phyloP scores from a whole-genome alignment of 495 filamentous ascomycete species.

The Acidiella bohemica region DNA sequence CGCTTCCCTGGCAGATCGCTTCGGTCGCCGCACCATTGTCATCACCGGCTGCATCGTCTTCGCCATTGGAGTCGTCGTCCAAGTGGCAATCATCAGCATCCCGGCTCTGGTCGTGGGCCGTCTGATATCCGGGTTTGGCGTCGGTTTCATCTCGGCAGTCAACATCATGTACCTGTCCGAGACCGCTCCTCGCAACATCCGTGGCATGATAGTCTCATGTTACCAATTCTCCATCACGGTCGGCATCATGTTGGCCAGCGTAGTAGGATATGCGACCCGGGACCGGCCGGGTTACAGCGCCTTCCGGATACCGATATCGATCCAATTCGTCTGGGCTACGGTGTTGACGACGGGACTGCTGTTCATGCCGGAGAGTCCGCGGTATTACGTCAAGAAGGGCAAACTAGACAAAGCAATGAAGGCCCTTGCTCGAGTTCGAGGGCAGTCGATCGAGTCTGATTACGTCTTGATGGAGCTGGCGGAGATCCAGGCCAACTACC shows the following conservation, averaged over 20 bases:
- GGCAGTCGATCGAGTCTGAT: slow-evolving; percentile 45
- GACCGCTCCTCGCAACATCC: slow-evolving; percentile 48
- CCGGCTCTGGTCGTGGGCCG: slow-evolving; percentile 53
- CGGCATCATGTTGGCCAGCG: slow-evolving; percentile 58
- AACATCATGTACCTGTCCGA: slow-evolving; percentile 66
- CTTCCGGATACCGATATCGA: slow-evolving; percentile 56
- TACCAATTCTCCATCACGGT: slow-evolving; percentile 65
- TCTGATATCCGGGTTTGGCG: slow-evolving; percentile 57
- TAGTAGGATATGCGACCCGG: slow-evolving; percentile 56
- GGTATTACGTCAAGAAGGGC: slow-evolving; percentile 29
- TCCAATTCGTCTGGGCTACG: slow-evolving; percentile 55
- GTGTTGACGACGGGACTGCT: slow-evolving; percentile 46
- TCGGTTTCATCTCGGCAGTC: slow-evolving; percentile 62
- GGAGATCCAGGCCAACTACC: slow-evolving; percentile 57
- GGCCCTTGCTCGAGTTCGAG: slow-evolving; percentile 37
- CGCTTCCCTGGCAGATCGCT: slow-evolving; percentile 53
- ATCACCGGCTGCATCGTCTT: slow-evolving; percentile 53
- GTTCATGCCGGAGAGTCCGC: slow-evolving; percentile 38
- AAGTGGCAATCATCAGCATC: slow-evolving; percentile 38
- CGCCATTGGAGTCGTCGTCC: slow-evolving; percentile 48
- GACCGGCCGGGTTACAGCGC: slow-evolving; percentile 46
- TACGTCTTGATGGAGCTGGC: slow-evolving; percentile 55
- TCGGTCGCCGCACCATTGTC: slow-evolving; percentile 55
- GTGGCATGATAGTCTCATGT: slow-evolving; percentile 53
- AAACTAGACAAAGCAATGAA: slow-evolving; percentile 37